Percentiles rank a stretch among this genome's conserved stretches.
phyloP scores from a whole-genome alignment of 306 rosid species.

The Sesbania bispinosa region DNA sequence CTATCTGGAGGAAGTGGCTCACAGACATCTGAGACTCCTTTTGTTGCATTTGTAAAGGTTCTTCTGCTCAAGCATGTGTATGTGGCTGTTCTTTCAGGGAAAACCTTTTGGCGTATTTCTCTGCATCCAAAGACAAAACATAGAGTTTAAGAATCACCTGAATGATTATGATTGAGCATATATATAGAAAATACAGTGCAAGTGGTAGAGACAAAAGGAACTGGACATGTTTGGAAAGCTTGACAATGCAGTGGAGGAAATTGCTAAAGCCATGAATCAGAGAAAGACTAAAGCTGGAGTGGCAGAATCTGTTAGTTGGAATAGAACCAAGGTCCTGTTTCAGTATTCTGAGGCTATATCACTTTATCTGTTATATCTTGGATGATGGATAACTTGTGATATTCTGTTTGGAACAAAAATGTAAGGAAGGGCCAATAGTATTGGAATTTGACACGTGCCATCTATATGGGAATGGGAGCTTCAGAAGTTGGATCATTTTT shows the following conservation, averaged over 20 bases:
- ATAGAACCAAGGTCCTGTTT: background rate
- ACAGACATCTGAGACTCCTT: slow-evolving; percentile 75
- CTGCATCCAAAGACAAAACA: slow-evolving; percentile 30
- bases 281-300: background rate
- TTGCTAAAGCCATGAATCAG: slow-evolving; percentile 62
- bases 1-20: slow-evolving; percentile 89
- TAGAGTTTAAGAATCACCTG: background rate
- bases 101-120: slow-evolving; percentile 28
- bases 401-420: slow-evolving; percentile 5
- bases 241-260: slow-evolving; percentile 61
- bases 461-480: background rate
- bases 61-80: slow-evolving; percentile 25
- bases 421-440: slow-evolving; percentile 5
- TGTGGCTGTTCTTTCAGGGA: slow-evolving; percentile 27
- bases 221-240: slow-evolving; percentile 53
- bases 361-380: slow-evolving; percentile 28
- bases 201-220: background rate
- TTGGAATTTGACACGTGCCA: slow-evolving; percentile 21
- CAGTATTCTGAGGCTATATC: background rate
- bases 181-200: background rate
- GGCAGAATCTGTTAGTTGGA: slow-evolving; percentile 1
- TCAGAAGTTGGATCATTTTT: background rate
- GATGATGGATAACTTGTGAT: slow-evolving; percentile 17
- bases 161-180: background rate
- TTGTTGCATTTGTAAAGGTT: slow-evolving; percentile 42